Evolutionary conservation across 176 grass and related monocot species (phyloP), one percentile per base, ranked within the genome.

Genomic region (Thalia dealbata): DNA sequence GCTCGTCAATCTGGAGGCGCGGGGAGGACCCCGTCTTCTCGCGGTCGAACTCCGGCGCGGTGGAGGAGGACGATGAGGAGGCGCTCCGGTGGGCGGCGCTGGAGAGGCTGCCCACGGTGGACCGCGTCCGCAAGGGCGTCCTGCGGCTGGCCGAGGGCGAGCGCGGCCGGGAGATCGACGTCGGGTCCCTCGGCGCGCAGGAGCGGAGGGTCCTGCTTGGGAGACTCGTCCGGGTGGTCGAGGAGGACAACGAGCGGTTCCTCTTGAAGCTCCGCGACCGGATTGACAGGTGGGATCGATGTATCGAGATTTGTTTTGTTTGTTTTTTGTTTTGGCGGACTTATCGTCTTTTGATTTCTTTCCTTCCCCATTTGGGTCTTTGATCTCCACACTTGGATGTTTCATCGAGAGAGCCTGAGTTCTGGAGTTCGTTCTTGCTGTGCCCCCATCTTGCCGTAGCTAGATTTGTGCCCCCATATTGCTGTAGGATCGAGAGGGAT

Each of bases 41-140:
- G 16, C 76, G 79, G 52, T 78, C 80, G 64, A 84, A 83, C 62
- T 24, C 22, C 11, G 14, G 62, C 80, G 85, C 61, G 75, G 87
- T 67, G 75, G 87, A 88, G 48, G 85, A 97, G 35, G 87, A 99
- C 66, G 95, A 99, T 74, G 95, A 99, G 80, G 90, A 93, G 83
- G 90, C 90, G 25, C 81, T 99, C 48, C 71, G 73, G 62, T 99
- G 95, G 95, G 95, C 95, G 16, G 95, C 95, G 56, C 81, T 99
- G n/a, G 95, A 99, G 90, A 86, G 78, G 64, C 85, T 99, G 28
- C 95, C 95, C 1, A 99, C 95, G 7, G 86, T 59, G 50, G 85
- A 88, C 70, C 81, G 95, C 7, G 61, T 92, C 51, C 84, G 84
- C 35, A 78, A 67, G 10, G 90, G 83, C 18, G 90, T 97, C 6